A percentile compares a stretch with the other conserved stretches of the same genome.
Conservation (phyloP, 2,329 filamentous ascomycete species). For the Trichoderma citrinoviride region DNA sequence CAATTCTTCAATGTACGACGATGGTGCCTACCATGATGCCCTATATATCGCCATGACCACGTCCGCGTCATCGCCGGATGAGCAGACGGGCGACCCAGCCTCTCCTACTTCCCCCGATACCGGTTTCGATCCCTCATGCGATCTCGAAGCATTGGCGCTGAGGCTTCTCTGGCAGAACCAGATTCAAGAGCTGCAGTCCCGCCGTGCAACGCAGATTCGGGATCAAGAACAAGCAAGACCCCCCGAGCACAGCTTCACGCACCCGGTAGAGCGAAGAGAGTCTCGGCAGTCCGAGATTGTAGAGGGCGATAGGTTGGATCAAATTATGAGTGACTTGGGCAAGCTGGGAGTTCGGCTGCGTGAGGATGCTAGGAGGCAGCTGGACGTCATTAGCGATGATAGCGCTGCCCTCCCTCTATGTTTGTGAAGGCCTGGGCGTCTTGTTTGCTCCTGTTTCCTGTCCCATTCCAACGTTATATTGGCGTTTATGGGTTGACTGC, state of each 20-base stretch:
- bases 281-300: not conserved
- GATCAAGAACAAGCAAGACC: too few species aligned
- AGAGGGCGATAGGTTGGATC: not conserved
- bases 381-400: not conserved
- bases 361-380: not conserved
- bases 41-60: not conserved
- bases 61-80: not conserved
- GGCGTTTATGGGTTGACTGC: too few species aligned
- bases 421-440: not conserved
- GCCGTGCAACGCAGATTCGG: not conserved
- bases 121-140: not conserved
- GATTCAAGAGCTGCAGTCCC: not conserved
- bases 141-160: not conserved
- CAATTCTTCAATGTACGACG: not conserved
- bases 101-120: not conserved
- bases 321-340: not conserved
- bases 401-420: not conserved
- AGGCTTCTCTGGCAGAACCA: not conserved
- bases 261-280: not conserved
- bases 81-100: not conserved
- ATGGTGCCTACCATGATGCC: not conserved
- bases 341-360: not conserved
- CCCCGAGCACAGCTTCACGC: not conserved
- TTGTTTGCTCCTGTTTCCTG: not conserved
- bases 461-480: not conserved